These are phyloP conservation scores for Amyloporia xantha DNA, from an alignment of 768 basidiomycete species.

Conservation along the genomic window DNA sequence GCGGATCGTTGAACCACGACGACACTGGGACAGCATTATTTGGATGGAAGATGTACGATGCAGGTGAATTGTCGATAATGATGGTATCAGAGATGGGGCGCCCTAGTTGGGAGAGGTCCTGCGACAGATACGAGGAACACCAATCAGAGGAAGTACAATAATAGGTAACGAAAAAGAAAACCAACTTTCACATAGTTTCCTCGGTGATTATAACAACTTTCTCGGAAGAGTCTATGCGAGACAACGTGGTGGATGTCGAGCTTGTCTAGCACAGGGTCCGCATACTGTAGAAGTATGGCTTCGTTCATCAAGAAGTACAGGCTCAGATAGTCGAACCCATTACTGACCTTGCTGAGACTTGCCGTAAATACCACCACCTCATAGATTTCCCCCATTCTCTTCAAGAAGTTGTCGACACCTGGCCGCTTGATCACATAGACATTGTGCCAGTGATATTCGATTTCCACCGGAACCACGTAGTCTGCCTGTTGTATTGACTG, in stretches of 20 bases:
- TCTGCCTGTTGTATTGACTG: constrained; percentile 93
- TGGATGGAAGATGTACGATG: constrained; percentile 98
- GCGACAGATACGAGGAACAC: too few relatives aligned
- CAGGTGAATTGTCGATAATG: constrained; percentile 98
- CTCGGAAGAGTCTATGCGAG: constrained; percentile 89
- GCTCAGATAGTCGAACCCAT: constrained; percentile 1
- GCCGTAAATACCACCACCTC: constrained; percentile 98
- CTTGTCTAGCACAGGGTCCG: constrained; percentile 97
- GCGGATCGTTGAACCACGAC: constrained; percentile 99
- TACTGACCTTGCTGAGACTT: constrained; percentile 86
- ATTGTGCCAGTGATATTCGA: constrained; percentile 97
- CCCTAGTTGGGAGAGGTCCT: constrained; percentile 97
- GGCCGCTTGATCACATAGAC: constrained; percentile 99
- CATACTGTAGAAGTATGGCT: constrained; percentile 57
- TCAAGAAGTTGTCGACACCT: constrained; percentile 94
- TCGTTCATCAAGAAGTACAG: background rate
- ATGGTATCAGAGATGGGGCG: constrained; percentile 91
- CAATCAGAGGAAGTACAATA: background rate
- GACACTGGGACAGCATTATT: constrained; percentile 99
- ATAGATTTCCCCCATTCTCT: constrained; percentile 98
- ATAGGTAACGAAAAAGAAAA: constrained; percentile 2
- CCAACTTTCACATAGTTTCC: constrained; percentile 98
- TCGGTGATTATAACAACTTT: constrained; percentile 98
- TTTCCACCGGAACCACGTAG: constrained; percentile 98
- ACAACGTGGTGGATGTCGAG: constrained; percentile 91